Evolutionary conservation across 352 stramenopile genomes (phyloP), one percentile per base, ranked within the genome.

Genomic region (Phytopythium sindhum): DNA sequence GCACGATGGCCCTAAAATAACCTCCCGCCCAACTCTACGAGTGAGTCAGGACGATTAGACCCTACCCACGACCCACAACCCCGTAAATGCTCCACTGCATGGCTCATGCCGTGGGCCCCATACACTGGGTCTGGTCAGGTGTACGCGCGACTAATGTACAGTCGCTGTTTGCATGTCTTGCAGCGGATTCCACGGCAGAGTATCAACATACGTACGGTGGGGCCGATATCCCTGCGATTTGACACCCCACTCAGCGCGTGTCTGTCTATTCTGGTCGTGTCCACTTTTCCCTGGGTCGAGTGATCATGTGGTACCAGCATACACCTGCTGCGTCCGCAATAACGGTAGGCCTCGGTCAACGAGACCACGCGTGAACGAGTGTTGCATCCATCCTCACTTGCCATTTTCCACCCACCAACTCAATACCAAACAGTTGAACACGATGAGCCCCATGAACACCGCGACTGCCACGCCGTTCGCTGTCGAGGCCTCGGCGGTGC

Each of bases 371-470:
- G 26, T 14, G 1, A 54, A 9, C 48, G 23, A 54, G 19, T 4
- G 14, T 44, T 44, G 12, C 12, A 15, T 44, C 26, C n/a, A 35
- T 2, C 23, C 6, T 31, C 23, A 26, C 26, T 54, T 35, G 4
- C 24, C 48, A 37, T 23, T 23, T 31, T 54, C 11, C 26, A 26
- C 12, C 45, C 21, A 52, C 17, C 45, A 1, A 14, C 24, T 44
- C 17, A 7, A 52, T 28, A 47, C 6, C 52, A 60, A 52, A n/a
- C n/a, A n/a, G n/a, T n/a, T n/a, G n/a, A 48, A 59, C 47, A 45
- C 45, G 35, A 50, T 23, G 23, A 71, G 65, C 51, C 19, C 54
- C 23, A 39, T 59, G 35, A 51, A 54, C 29, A 24, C 48, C 26
- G 4, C 21, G 19, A 41, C 12, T 14, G 12, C 26, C 24, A 28